These are phyloP conservation scores for Aphanoascus verrucosus DNA, from an alignment of 2,329 filamentous ascomycete genomes.

Conservation along the genomic window DNA sequence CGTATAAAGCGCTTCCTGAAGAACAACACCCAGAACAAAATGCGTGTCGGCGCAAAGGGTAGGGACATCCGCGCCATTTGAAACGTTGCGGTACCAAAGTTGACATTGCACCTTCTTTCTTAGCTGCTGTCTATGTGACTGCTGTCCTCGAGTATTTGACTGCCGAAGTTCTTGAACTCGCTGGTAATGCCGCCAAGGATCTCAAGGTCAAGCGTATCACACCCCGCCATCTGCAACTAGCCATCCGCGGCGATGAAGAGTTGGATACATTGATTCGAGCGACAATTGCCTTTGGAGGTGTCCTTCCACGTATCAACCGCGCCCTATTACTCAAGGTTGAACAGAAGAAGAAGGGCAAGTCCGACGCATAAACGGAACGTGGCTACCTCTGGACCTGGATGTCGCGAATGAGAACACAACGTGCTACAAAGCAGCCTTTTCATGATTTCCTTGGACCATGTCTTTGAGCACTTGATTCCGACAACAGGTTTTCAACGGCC, in stretches of 20 bases:
- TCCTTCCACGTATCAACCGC: conserved; percentile 96
- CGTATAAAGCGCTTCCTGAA: conserved; percentile 99
- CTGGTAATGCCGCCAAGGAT: conserved; percentile 97
- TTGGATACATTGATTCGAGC: conserved; percentile 94
- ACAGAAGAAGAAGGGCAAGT: conserved; percentile 74
- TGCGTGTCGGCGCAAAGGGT: conserved; percentile 93
- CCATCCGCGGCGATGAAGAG: conserved; percentile 97
- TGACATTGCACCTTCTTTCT: conserved; percentile 5
- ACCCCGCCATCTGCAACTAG: conserved; percentile 90
- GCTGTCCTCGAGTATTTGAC: conserved; percentile 97
- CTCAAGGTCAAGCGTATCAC: conserved; percentile 99
- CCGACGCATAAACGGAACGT: background rate
- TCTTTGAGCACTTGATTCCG: background rate
- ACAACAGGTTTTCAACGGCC: background rate
- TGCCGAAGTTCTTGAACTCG: conserved; percentile 96
- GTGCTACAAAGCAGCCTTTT: background rate
- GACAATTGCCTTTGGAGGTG: conserved; percentile 96
- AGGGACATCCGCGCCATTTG: conserved; percentile 15
- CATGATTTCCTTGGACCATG: background rate
- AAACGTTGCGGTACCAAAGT: conserved; percentile 10
- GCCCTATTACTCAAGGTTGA: conserved; percentile 91
- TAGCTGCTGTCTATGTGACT: conserved; percentile 89
- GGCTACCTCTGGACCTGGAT: background rate
- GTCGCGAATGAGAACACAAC: background rate
- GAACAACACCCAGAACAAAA: conserved; percentile 98